Base-by-base conservation (phyloP, 2,329 filamentous ascomycete species). In the Conoideocrella luteorostrata region DNA sequence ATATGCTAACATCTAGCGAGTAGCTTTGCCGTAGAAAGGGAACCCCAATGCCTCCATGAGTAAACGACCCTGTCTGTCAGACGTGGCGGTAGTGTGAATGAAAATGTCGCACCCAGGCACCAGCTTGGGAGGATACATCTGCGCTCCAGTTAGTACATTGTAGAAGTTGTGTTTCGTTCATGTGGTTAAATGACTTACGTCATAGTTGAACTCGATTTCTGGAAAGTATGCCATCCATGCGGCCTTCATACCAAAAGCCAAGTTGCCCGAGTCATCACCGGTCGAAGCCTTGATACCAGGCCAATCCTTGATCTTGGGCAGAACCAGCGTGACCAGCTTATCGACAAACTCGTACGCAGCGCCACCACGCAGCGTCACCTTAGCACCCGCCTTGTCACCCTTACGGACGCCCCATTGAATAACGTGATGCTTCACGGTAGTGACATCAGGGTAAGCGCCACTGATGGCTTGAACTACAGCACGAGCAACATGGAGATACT, bases 231-330 rank as follows among this genome's bases (percentile, higher is more conserved):
- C 80, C 56, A 95, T 80, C 53, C 85, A 80, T 46, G 88, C 82
- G 5, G 83, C 74, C 12, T 75, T 75, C 55, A 98, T 73, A 53
- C 93, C 93, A 63, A 90, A 91, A 9, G 75, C 76, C 53, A 98
- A 75, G 64, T 97, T 96, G 29, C 93, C 93, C 49, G 84, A 84
- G 58, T 81, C 82, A 63, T 98, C 93, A 58, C 93, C 93, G 30
- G 87, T 87, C 34, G 57, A 63, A 47, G 65, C 73, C 52, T 67
- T 60, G 44, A 80, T 58, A 17, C 93, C 93, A 44, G 78, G 80
- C 86, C 88, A 98, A 55, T 98, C 93, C 74, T 97, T 98, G 67
- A 98, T 94, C 59, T 83, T 86, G 30, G 93, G 93, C 61, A 97
- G 75, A 5, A 98, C 90, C 7, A 97, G 72, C 61, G 95, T 88